These are phyloP conservation scores for Fusarium praegraminearum DNA, from an alignment of 2,329 filamentous ascomycete species.

Conservation along the genomic window DNA sequence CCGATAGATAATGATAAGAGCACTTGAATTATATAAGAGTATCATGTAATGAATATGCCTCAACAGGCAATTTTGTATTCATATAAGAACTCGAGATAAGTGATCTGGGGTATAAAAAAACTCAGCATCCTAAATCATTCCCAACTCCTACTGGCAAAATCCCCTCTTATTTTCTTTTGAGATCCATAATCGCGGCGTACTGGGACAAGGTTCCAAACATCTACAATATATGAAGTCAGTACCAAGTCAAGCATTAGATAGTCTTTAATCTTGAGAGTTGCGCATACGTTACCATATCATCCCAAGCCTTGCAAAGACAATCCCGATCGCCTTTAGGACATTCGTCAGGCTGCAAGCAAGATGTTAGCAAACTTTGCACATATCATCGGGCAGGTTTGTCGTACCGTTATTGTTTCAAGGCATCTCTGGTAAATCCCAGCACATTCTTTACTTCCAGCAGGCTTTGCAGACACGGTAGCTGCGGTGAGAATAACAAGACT, in stretches of 20 bases:
- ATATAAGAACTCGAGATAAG: too few species aligned
- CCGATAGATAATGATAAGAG: background rate
- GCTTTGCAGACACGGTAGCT: background rate
- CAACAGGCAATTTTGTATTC: too few species aligned
- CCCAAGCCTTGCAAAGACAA: constrained; percentile 21
- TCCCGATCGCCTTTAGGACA: constrained; percentile 3
- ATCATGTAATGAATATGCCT: too few species aligned
- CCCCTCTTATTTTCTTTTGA: constrained; percentile 21
- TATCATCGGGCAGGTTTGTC: fast-evolving
- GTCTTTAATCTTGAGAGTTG: fast-evolving
- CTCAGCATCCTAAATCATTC: background rate
- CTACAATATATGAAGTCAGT: background rate
- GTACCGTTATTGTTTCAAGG: constrained; percentile 17
- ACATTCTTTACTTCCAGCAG: background rate
- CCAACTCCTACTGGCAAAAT: background rate
- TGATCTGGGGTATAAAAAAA: background rate
- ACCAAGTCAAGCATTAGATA: fast-evolving
- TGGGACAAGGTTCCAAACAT: constrained; percentile 1
- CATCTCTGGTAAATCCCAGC: constrained; percentile 12
- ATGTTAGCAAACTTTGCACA: constrained; percentile 2
- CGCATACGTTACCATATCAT: constrained; percentile 5
- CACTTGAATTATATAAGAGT: background rate
- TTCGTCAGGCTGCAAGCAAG: background rate
- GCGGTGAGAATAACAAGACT: background rate
- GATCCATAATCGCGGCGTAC: constrained; percentile 5